Evolutionary conservation across 2,329 filamentous ascomycete species (phyloP), one percentile per base, ranked within the genome.

Genomic region (Neonectria hederae): DNA sequence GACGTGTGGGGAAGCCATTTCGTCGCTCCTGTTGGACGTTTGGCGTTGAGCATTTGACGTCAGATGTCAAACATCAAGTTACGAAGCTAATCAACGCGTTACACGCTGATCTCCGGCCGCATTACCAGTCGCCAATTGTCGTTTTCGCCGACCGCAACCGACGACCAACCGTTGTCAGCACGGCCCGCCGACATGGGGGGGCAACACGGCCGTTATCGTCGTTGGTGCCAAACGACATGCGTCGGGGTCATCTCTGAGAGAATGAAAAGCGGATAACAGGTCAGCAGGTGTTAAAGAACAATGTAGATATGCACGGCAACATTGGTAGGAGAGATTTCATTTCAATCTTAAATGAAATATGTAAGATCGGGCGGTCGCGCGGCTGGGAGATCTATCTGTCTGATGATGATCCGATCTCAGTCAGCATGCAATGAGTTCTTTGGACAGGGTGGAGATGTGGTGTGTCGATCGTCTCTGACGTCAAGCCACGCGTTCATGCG

Each of bases 151-250:
- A 45, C 53, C 57, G 49, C 53, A n/a, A n/a, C n/a, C n/a, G n/a
- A n/a, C 42, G 57, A 51, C 38, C 57, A 43, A 40, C 40, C 49
- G 49, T 28, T 40, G 51, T 24, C 42, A 26, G 32, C 22, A 13
- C 21, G 30, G 28, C n/a, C 38, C n/a, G 38, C 4, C n/a, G 10
- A 51, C 48, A 21, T 21, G 46, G 46, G 45, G 26, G 48, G 22
- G 5, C n/a, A 8, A 5, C n/a, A 11, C 48, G 28, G 30, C n/a
- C n/a, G 26, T 14, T 51, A 10, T 35, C 28, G 28, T 17, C 14
- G 43, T 46, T 28, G 48, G 53, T 46, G 30, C 40, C 42, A 56
- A 40, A 40, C 59, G 54, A 62, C 59, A 54, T 54, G 59, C 59
- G 59, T 62, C 54, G 54, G 59, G 28, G 19, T 22, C 53, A 42